These are phyloP conservation scores for Monosporascus sp. DNA, from an alignment of 2,329 filamentous ascomycete species.

Conservation along the genomic window DNA sequence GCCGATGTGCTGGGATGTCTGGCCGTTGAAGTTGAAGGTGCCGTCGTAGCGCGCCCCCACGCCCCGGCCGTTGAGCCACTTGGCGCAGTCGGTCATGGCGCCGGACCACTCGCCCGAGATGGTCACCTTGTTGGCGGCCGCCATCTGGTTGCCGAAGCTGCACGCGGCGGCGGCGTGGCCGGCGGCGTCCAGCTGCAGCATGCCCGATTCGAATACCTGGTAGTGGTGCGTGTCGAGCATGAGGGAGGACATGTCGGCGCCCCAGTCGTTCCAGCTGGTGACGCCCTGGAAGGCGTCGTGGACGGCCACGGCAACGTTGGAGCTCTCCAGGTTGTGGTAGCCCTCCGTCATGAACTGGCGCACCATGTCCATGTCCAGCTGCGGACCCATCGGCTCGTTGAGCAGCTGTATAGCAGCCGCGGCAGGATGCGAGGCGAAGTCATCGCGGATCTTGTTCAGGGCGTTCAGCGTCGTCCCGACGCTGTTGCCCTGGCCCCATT, in stretches of 20 bases:
- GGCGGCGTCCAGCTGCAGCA: conserved; percentile 59
- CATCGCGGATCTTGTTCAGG: conserved; percentile 47
- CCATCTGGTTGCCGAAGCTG: conserved; percentile 60
- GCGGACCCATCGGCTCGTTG: conserved; percentile 61
- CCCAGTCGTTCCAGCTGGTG: conserved; percentile 64
- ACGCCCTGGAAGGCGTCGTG: conserved; percentile 71
- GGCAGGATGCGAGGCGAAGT: conserved; percentile 34
- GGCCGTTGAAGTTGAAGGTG: conserved; percentile 38
- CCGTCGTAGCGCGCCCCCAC: conserved; percentile 69
- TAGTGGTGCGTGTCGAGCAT: conserved; percentile 77
- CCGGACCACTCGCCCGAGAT: conserved; percentile 75
- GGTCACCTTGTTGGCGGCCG: conserved; percentile 61
- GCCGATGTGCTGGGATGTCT: conserved; percentile 45
- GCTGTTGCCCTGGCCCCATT: conserved; percentile 24
- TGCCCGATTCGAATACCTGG: conserved; percentile 68
- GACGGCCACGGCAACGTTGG: conserved; percentile 57
- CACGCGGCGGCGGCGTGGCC: conserved; percentile 67
- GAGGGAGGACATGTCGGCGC: conserved; percentile 52
- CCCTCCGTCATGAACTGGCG: conserved; percentile 24
- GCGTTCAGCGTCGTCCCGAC: conserved; percentile 39
- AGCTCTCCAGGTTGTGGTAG: conserved; percentile 42
- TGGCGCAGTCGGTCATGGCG: conserved; percentile 62
- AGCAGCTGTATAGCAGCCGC: conserved; percentile 63
- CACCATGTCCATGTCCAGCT: conserved; percentile 46
- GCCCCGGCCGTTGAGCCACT: conserved; percentile 63